Conservation (phyloP, 208 protist genomes). For the Wallacemonas sp. region DNA sequence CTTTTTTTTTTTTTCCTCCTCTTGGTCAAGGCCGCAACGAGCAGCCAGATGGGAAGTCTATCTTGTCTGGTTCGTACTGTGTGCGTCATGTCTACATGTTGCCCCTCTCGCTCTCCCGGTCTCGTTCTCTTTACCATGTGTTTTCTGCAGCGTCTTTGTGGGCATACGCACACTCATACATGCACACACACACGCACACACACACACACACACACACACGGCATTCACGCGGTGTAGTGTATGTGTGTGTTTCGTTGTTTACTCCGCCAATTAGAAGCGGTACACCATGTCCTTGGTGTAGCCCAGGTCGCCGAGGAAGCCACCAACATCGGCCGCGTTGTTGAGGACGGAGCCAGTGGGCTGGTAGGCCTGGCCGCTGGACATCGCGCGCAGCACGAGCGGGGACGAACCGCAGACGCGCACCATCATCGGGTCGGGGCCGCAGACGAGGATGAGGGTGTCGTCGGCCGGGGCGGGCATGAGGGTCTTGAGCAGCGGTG, state of each 20-base stretch:
- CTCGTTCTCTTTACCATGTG: too few relatives aligned
- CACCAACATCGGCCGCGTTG: slow-evolving; percentile 77
- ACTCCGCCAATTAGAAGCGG: slow-evolving; percentile 59
- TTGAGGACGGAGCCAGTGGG: slow-evolving; percentile 74
- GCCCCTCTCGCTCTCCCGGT: too few relatives aligned
- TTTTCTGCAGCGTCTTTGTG: too few relatives aligned
- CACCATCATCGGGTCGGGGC: slow-evolving; percentile 86
- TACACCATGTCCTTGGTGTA: slow-evolving; percentile 87
- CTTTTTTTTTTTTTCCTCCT: too few relatives aligned
- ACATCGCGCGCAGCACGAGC: slow-evolving; percentile 70
- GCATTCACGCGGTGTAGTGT: too few relatives aligned
- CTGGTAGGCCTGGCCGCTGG: slow-evolving; percentile 73
- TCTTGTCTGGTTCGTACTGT: too few relatives aligned
- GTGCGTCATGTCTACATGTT: too few relatives aligned
- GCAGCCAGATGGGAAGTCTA: too few relatives aligned
- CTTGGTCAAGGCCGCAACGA: too few relatives aligned
- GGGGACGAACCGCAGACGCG: slow-evolving; percentile 62
- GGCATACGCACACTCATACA: too few relatives aligned
- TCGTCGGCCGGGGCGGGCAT: slow-evolving; percentile 72
- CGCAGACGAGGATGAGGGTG: slow-evolving; percentile 88
- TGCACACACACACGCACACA: too few relatives aligned
- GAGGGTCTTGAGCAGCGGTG: slow-evolving; percentile 66
- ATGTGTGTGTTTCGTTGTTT: neutral
- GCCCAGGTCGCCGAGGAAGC: slow-evolving; percentile 67
- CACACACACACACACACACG: too few relatives aligned